Percentiles rank a stretch among this genome's conserved stretches.
phyloP scores from a whole-genome alignment of 2,329 filamentous ascomycete species.

The Penicillium frequentans region DNA sequence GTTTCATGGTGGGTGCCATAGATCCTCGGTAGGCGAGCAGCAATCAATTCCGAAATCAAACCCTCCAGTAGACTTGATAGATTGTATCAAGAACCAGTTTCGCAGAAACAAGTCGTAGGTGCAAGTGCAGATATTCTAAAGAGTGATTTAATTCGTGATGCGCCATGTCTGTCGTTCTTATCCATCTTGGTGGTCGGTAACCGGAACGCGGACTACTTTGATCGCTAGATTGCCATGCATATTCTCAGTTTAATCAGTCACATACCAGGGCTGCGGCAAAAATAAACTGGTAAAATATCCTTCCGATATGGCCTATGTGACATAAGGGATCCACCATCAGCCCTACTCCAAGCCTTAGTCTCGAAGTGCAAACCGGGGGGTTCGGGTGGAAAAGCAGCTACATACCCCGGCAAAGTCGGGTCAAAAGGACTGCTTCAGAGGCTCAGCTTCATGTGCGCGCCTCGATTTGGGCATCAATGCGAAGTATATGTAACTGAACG shows the following conservation, averaged over 20 bases:
- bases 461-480: not conserved
- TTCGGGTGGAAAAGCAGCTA: not conserved
- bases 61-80: too few relatives aligned
- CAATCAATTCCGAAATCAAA: too few relatives aligned
- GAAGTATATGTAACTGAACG: not conserved
- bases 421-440: not conserved
- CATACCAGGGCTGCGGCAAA: not conserved
- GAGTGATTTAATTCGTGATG: too few relatives aligned
- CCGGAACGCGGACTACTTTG: too few relatives aligned
- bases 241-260: not conserved
- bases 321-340: not conserved
- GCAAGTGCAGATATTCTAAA: too few relatives aligned
- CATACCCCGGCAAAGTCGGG: not conserved
- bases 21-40: too few relatives aligned
- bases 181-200: not conserved
- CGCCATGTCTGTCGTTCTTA: not conserved
- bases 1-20: too few relatives aligned
- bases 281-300: not conserved
- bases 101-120: too few relatives aligned
- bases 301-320: not conserved
- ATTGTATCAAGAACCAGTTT: too few relatives aligned
- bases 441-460: not conserved
- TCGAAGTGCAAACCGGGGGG: not conserved
- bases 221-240: not conserved
- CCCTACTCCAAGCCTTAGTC: not conserved